A percentile compares a stretch with the other conserved stretches of the same genome.
These are phyloP conservation scores for Apophysomyces ossiformis DNA, from an alignment of 371 early-diverging fungal genomes.

Conservation along the genomic window DNA sequence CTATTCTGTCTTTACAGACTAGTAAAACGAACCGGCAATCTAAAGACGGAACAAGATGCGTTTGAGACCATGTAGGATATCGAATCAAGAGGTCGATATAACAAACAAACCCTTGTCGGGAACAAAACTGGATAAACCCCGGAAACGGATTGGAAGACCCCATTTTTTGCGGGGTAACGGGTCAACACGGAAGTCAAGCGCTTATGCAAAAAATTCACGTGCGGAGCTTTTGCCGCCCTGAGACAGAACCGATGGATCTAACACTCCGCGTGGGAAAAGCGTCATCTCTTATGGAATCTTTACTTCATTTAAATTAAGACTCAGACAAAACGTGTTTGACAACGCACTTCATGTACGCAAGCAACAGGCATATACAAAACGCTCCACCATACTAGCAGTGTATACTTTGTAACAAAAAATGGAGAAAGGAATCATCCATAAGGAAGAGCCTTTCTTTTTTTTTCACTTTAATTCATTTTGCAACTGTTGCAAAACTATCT, in stretches of 20 bases:
- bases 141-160: neutral
- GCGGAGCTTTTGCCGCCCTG: neutral
- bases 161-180: constrained; percentile 5
- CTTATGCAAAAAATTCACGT: constrained; percentile 5
- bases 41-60: neutral
- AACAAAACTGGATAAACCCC: neutral
- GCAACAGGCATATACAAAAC: neutral
- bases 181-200: constrained; percentile 1
- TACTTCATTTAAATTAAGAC: neutral
- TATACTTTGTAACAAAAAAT: neutral
- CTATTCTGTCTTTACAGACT: too few species aligned
- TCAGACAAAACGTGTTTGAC: neutral
- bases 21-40: too few species aligned
- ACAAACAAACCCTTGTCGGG: neutral
- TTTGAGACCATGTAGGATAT: neutral
- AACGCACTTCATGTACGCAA: neutral
- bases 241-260: neutral
- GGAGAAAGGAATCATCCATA: neutral
- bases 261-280: constrained; percentile 7
- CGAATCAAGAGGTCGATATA: too few species aligned
- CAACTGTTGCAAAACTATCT: neutral
- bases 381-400: neutral
- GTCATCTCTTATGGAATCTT: neutral
- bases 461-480: neutral
- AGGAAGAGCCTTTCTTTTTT: neutral